A percentile compares a stretch with the other conserved stretches of the same genome.
These are phyloP conservation scores for Aspergillus sp. DNA, from an alignment of 2,329 filamentous ascomycete genomes.

Conservation along the genomic window DNA sequence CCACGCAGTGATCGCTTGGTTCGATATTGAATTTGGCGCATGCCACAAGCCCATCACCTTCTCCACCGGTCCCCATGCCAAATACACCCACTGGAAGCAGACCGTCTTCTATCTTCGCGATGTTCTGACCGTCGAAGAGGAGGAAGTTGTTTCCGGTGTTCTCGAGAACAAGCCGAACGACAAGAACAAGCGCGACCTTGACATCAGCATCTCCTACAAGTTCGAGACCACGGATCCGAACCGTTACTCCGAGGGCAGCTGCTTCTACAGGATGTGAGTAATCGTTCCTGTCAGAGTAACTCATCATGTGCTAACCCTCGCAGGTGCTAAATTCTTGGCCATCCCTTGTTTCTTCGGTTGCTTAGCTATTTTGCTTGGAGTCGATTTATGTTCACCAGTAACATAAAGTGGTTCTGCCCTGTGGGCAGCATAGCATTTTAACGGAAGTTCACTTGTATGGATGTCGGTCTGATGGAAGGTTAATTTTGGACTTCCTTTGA, in stretches of 20 bases:
- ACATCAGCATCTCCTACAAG: constrained; percentile 83
- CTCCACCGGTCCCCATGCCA: constrained; percentile 95
- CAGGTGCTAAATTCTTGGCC: constrained; percentile 32
- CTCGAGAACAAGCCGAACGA: constrained; percentile 85
- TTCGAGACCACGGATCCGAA: constrained; percentile 74
- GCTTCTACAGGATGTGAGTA: constrained; percentile 72
- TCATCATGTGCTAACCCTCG: constrained; percentile 26
- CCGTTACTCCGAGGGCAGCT: constrained; percentile 67
- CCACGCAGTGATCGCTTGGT: constrained; percentile 96
- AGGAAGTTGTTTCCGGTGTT: constrained; percentile 73
- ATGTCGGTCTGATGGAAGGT: constrained; percentile 25
- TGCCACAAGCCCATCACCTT: constrained; percentile 98
- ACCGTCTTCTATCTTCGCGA: constrained; percentile 98
- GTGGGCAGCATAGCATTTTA: constrained; percentile 35
- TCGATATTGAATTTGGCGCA: constrained; percentile 97
- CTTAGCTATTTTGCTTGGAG: constrained; percentile 20
- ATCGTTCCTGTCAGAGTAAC: not conserved
- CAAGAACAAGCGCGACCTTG: constrained; percentile 92
- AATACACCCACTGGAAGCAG: constrained; percentile 99
- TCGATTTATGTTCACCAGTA: constrained; percentile 22
- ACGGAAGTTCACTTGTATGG: constrained; percentile 30
- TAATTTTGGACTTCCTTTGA: constrained; percentile 13
- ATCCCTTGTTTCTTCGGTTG: constrained; percentile 12
- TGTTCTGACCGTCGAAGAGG: constrained; percentile 85
- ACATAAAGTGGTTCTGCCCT: constrained; percentile 23